These are phyloP conservation scores for Liriodendron chinense DNA, from an alignment of 164 flowering plant genomes.

Conservation along the genomic window DNA sequence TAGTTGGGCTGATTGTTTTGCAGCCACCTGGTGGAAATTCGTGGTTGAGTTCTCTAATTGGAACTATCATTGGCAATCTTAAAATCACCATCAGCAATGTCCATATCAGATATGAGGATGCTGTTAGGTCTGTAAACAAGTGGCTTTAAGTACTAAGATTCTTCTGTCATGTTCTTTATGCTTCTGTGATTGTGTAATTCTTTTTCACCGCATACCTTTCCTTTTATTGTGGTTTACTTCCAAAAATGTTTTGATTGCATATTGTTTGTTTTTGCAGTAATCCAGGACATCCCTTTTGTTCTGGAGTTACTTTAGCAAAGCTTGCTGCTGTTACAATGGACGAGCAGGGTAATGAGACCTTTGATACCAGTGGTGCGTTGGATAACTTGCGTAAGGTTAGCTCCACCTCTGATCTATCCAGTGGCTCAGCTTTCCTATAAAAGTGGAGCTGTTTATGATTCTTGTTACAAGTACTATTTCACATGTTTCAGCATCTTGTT, in stretches of 20 bases:
- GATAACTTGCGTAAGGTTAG: constrained; percentile 92
- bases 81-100: constrained; percentile 94
- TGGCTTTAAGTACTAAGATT: background rate
- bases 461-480: background rate
- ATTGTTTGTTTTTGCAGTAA: constrained; percentile 47
- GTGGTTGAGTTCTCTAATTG: constrained; percentile 91
- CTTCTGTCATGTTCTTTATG: background rate
- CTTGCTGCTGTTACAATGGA: constrained; percentile 98
- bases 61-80: constrained; percentile 91
- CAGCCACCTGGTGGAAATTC: constrained; percentile 85
- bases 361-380: constrained; percentile 95
- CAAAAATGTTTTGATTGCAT: background rate
- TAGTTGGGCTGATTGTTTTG: constrained; percentile 12
- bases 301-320: constrained; percentile 86
- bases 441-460: background rate
- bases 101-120: constrained; percentile 95
- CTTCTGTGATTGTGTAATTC: constrained; percentile 4
- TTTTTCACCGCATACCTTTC: background rate
- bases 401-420: background rate
- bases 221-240: background rate
- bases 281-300: constrained; percentile 85
- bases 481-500: background rate
- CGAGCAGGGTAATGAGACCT: constrained; percentile 94
- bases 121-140: constrained; percentile 52
- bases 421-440: background rate